These are phyloP conservation scores for Brettanomyces nanus DNA, from an alignment of 805 yeast species.

Conservation along the genomic window DNA sequence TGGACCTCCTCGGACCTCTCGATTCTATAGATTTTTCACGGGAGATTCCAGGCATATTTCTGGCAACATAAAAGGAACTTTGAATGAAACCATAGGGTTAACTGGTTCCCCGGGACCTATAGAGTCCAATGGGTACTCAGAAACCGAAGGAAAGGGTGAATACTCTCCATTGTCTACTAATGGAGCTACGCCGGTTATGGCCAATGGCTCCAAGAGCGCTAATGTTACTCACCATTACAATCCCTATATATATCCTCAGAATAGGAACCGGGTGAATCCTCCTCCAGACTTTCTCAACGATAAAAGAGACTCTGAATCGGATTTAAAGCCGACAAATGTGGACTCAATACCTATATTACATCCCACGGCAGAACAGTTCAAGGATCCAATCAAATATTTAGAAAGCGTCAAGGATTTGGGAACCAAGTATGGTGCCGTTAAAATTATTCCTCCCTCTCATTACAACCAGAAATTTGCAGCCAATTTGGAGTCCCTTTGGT, in stretches of 20 bases:
- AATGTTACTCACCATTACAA: slow-evolving; percentile 29
- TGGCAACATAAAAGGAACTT: too few relatives aligned
- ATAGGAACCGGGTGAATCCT: slow-evolving; percentile 33
- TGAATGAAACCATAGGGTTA: too few relatives aligned
- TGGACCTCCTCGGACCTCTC: slow-evolving; percentile 22
- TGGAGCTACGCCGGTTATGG: too few relatives aligned
- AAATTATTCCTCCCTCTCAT: slow-evolving; percentile 51
- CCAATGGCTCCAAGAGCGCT: neutral
- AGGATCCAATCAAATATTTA: slow-evolving; percentile 59
- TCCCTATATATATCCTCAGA: slow-evolving; percentile 40
- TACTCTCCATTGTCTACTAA: too few relatives aligned
- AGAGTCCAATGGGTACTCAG: too few relatives aligned
- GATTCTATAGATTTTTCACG: slow-evolving; percentile 18
- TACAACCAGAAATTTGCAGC: slow-evolving; percentile 18
- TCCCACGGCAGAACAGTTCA: slow-evolving; percentile 48
- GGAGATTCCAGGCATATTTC: too few relatives aligned
- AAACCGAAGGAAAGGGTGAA: too few relatives aligned
- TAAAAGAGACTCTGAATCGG: neutral
- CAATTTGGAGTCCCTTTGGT: slow-evolving; percentile 42
- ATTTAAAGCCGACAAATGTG: neutral
- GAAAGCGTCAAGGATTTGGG: slow-evolving; percentile 49
- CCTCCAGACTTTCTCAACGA: slow-evolving; percentile 30
- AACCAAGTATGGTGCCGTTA: slow-evolving; percentile 61
- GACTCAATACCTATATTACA: slow-evolving; percentile 43
- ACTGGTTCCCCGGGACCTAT: too few relatives aligned